Conservation (phyloP, 2,329 filamentous ascomycete species). For the Fusarium aywerte region DNA sequence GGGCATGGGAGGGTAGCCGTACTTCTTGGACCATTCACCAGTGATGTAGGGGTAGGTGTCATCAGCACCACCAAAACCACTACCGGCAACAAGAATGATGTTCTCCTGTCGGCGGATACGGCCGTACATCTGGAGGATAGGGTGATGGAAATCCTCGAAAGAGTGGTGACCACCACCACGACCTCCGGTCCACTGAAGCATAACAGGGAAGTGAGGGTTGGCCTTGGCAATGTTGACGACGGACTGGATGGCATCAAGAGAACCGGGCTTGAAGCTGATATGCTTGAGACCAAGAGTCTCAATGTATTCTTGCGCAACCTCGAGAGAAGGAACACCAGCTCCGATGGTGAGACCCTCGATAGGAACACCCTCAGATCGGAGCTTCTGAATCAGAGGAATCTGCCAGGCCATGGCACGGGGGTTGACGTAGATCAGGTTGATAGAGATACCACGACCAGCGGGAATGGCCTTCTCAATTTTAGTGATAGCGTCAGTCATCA, state of each 20-base stretch:
- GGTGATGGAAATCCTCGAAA: slow-evolving; percentile 94
- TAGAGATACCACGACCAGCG: slow-evolving; percentile 84
- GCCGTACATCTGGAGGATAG: slow-evolving; percentile 89
- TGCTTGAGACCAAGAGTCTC: slow-evolving; percentile 92
- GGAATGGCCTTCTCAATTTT: slow-evolving; percentile 89
- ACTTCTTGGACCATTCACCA: slow-evolving; percentile 86
- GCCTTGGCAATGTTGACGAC: slow-evolving; percentile 94
- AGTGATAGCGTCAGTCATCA: slow-evolving; percentile 82
- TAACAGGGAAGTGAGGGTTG: slow-evolving; percentile 92
- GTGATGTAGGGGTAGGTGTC: slow-evolving; percentile 94
- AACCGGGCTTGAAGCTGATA: slow-evolving; percentile 94
- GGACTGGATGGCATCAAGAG: slow-evolving; percentile 85
- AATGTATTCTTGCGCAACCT: slow-evolving; percentile 93
- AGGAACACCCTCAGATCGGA: slow-evolving; percentile 85
- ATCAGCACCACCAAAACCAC: slow-evolving; percentile 88
- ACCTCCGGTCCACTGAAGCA: slow-evolving; percentile 94
- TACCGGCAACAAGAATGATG: slow-evolving; percentile 88
- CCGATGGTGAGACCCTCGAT: slow-evolving; percentile 94
- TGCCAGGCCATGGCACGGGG: slow-evolving; percentile 93
- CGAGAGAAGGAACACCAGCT: slow-evolving; percentile 91
- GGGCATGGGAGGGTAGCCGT: slow-evolving; percentile 90
- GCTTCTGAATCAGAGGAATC: slow-evolving; percentile 82
- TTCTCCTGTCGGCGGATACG: slow-evolving; percentile 87
- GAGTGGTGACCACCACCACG: slow-evolving; percentile 95
- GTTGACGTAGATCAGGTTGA: slow-evolving; percentile 93